Conservation (phyloP, 2,329 filamentous ascomycete species). For the Aureobasidium sp. region DNA sequence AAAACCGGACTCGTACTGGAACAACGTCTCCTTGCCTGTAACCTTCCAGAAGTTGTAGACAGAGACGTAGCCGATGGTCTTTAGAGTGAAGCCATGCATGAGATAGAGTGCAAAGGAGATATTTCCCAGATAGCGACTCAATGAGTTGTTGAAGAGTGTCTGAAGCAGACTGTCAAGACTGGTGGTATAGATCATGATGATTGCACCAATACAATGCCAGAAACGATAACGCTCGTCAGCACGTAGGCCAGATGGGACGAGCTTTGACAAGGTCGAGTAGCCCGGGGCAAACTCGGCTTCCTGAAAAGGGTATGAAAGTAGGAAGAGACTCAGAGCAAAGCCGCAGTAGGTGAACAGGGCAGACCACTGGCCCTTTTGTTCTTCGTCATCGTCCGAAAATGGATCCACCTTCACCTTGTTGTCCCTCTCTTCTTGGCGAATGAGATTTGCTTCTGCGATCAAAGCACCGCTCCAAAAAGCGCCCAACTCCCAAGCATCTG, state of each 20-base stretch:
- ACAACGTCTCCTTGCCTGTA: constrained; percentile 41
- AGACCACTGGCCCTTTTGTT: not conserved
- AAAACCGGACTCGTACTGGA: constrained; percentile 43
- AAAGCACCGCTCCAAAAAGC: constrained; percentile 51
- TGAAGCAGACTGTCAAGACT: constrained; percentile 43
- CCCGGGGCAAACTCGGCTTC: constrained; percentile 42
- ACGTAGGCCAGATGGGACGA: constrained; percentile 42
- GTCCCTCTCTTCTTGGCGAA: constrained; percentile 22
- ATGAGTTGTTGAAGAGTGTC: constrained; percentile 42
- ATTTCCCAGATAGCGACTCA: constrained; percentile 51
- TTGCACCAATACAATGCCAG: constrained; percentile 49
- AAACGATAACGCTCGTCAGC: constrained; percentile 47
- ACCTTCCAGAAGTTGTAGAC: constrained; percentile 42
- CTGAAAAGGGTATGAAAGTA: constrained; percentile 44
- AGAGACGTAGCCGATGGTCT: constrained; percentile 46
- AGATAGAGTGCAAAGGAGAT: constrained; percentile 55
- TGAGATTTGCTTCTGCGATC: constrained; percentile 50
- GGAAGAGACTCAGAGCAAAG: constrained; percentile 47
- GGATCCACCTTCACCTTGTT: not conserved
- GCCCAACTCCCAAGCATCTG: constrained; percentile 49
- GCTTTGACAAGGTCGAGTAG: constrained; percentile 43
- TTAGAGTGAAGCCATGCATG: constrained; percentile 51
- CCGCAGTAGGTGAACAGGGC: constrained; percentile 32
- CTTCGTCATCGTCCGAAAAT: not conserved
- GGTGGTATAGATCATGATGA: constrained; percentile 43